Conservation (phyloP, 2,329 filamentous ascomycete genomes). For the Ophiocordyceps polyrhachis-furcata region DNA sequence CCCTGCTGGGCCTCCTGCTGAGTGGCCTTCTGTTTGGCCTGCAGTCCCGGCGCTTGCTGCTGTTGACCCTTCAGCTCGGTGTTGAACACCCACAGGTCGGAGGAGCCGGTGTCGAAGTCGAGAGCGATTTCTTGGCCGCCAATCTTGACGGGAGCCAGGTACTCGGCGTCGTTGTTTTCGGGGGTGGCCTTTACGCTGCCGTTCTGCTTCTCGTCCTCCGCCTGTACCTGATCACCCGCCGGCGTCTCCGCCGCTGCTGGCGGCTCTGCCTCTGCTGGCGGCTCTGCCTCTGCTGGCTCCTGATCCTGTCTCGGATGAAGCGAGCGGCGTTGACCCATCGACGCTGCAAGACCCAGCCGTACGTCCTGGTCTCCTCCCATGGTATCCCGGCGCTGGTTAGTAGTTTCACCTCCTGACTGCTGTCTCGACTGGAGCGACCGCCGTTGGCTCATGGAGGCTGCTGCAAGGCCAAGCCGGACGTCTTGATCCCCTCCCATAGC, state of each 20-base stretch:
- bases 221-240: background rate
- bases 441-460: background rate
- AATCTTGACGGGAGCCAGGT: slow-evolving; percentile 48
- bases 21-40: no score
- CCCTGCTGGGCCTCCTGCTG: slow-evolving; percentile 12
- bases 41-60: slow-evolving; percentile 8
- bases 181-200: slow-evolving; percentile 45
- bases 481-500: background rate
- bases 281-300: background rate
- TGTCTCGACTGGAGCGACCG: no score
- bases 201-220: slow-evolving; percentile 6
- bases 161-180: slow-evolving; percentile 43
- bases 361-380: background rate
- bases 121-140: slow-evolving; percentile 50
- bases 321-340: background rate
- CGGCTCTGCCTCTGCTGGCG: background rate
- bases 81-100: slow-evolving; percentile 60
- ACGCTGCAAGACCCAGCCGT: background rate
- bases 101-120: slow-evolving; percentile 60
- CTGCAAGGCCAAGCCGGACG: background rate
- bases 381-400: background rate
- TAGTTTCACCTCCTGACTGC: background rate
- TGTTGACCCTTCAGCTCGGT: slow-evolving; percentile 26
- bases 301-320: background rate
- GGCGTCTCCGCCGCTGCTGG: background rate